phyloP scores from a whole-genome alignment of 768 basidiomycete genomes.

The Rhodosporidiobolus odoratus region DNA sequence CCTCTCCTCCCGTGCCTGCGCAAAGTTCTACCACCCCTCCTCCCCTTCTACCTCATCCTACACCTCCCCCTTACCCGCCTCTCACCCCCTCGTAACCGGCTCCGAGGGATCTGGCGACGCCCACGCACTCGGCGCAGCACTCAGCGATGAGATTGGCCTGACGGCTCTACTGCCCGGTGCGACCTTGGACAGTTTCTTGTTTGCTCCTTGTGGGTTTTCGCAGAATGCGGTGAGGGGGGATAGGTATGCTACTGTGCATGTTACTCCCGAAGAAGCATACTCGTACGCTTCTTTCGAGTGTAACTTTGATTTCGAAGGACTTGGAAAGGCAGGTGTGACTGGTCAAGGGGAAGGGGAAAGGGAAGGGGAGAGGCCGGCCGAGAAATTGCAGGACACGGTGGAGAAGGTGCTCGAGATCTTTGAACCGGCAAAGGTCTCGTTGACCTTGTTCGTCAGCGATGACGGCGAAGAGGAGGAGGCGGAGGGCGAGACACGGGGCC shows the following conservation, averaged over 20 bases:
- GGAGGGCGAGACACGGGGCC: slow-evolving; percentile 45
- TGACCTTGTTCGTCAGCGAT: slow-evolving; percentile 77
- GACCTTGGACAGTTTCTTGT: slow-evolving; percentile 84
- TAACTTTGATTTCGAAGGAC: slow-evolving; percentile 64
- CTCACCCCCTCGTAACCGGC: slow-evolving; percentile 17
- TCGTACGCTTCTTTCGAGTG: slow-evolving; percentile 98
- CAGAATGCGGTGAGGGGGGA: slow-evolving; percentile 82
- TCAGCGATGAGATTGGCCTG: slow-evolving; percentile 73
- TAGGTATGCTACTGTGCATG: slow-evolving; percentile 97
- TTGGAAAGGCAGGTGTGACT: slow-evolving; percentile 38
- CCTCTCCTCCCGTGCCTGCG: slow-evolving; percentile 67
- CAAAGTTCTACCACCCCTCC: slow-evolving; percentile 64
- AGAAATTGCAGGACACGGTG: slow-evolving; percentile 63
- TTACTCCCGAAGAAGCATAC: slow-evolving; percentile 96
- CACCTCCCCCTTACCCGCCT: slow-evolving; percentile 19
- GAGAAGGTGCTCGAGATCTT: slow-evolving; percentile 88
- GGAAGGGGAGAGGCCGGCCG: slow-evolving; percentile 43
- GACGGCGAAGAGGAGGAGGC: slow-evolving; percentile 49
- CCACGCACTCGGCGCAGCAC: slow-evolving; percentile 53
- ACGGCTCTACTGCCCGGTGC: slow-evolving; percentile 75
- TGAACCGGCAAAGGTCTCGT: slow-evolving; percentile 72
- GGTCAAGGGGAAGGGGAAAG: neutral
- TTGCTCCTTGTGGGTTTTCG: slow-evolving; percentile 92
- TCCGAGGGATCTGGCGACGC: slow-evolving; percentile 49
- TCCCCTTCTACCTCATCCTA: slow-evolving; percentile 43